phyloP scores from a whole-genome alignment of 1,284 basidiomycete species.

The Malassezia caprae region DNA sequence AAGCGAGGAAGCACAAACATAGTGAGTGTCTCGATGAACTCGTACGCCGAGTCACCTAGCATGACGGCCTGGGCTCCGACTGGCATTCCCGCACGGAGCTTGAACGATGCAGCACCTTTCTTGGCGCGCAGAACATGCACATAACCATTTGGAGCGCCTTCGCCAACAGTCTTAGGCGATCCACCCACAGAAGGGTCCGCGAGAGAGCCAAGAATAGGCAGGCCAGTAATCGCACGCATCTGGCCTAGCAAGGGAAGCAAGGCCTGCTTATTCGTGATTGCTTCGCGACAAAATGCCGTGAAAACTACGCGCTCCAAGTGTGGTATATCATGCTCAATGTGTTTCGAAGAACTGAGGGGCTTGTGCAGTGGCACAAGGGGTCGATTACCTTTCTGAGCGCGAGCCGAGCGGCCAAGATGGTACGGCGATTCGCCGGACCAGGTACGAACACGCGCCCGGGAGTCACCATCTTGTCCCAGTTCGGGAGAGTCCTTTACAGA shows the following conservation, averaged over 20 bases:
- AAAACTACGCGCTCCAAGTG: constrained; percentile 67
- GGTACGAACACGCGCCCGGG: constrained; percentile 51
- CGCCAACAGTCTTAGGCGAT: constrained; percentile 10
- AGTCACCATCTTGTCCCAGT: neutral
- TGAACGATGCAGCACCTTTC: constrained; percentile 73
- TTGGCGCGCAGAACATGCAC: constrained; percentile 71
- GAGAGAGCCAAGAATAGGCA: constrained; percentile 52
- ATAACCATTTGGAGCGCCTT: constrained; percentile 20
- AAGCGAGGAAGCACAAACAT: constrained; percentile 90
- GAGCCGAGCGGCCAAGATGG: constrained; percentile 62
- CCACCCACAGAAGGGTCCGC: constrained; percentile 23
- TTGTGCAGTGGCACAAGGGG: constrained; percentile 29
- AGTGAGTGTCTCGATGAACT: constrained; percentile 75
- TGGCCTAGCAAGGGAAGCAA: constrained; percentile 79
- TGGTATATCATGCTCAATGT: constrained; percentile 49
- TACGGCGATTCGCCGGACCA: constrained; percentile 73
- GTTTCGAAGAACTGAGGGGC: constrained; percentile 17
- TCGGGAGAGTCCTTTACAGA: constrained; percentile 16
- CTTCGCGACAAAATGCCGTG: constrained; percentile 46
- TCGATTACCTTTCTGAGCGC: constrained; percentile 58
- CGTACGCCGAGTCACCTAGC: constrained; percentile 81
- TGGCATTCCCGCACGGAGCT: constrained; percentile 69
- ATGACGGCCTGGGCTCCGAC: constrained; percentile 80
- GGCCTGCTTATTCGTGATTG: constrained; percentile 62
- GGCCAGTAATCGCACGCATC: constrained; percentile 74